Conservation (phyloP, 768 basidiomycete species). For the Mycena metata region DNA sequence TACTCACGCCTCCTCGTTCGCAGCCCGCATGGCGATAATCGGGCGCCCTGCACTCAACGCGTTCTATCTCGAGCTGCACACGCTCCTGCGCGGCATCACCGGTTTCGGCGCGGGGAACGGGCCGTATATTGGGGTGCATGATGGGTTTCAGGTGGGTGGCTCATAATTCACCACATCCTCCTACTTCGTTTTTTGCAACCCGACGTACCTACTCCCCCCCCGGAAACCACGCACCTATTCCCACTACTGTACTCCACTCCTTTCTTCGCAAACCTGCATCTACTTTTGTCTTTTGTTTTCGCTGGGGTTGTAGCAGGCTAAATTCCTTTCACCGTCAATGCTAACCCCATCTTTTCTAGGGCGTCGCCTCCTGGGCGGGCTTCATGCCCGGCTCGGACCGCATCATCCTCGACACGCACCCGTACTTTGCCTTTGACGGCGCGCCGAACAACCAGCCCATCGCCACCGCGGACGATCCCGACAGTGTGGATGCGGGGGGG, state of each 20-base stretch:
- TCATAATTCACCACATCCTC: too few species aligned
- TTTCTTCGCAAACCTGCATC: too few species aligned
- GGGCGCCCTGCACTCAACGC: slow-evolving; percentile 58
- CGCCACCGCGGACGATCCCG: slow-evolving; percentile 34
- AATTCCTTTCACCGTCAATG: too few species aligned
- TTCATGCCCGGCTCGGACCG: slow-evolving; percentile 7
- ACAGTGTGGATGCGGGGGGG: slow-evolving; percentile 47
- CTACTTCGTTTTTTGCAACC: too few species aligned
- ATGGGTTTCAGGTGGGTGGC: too few species aligned
- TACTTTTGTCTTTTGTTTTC: too few species aligned
- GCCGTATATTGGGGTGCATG: slow-evolving; percentile 63
- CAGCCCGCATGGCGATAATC: slow-evolving; percentile 57
- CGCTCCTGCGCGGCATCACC: slow-evolving; percentile 71
- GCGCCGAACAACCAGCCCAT: slow-evolving; percentile 46
- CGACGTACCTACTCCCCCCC: too few species aligned
- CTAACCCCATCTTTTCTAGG: too few species aligned
- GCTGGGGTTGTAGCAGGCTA: too few species aligned
- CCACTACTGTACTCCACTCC: too few species aligned
- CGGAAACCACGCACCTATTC: too few species aligned
- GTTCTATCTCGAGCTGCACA: slow-evolving; percentile 63
- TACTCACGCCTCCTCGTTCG: too few species aligned
- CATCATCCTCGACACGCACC: slow-evolving; percentile 13
- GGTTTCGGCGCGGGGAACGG: slow-evolving; percentile 64
- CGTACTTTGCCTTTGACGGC: slow-evolving; percentile 40
- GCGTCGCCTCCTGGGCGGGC: slow-evolving; percentile 56